Percentiles rank a stretch among this genome's conserved stretches.
Conservation (phyloP, 805 yeast genomes). For the Priceomyces medius region DNA sequence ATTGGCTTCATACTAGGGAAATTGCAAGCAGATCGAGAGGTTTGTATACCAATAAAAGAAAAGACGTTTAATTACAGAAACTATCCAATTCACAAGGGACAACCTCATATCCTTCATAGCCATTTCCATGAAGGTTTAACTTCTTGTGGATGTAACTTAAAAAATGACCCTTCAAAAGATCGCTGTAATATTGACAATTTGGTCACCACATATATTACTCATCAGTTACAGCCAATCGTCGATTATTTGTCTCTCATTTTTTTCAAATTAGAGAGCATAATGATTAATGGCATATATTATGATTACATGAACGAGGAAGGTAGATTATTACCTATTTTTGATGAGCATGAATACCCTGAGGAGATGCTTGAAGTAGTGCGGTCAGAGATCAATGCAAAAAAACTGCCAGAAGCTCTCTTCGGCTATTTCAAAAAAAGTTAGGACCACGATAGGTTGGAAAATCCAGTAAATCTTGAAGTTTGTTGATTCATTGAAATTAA, state of each 20-base stretch:
- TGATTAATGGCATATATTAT: constrained; percentile 37
- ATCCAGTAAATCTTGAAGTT: no score
- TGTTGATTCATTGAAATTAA: no score
- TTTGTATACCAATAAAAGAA: constrained; percentile 33
- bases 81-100: constrained; percentile 36
- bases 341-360: constrained; percentile 25
- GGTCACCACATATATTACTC: constrained; percentile 33
- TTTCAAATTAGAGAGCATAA: constrained; percentile 24
- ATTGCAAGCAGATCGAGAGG: constrained; percentile 36
- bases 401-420: constrained; percentile 15
- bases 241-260: constrained; percentile 23
- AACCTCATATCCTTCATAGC: constrained; percentile 32
- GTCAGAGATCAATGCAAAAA: constrained; percentile 9
- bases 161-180: constrained; percentile 24
- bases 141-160: constrained; percentile 22
- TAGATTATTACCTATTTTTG: constrained; percentile 26
- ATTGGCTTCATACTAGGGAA: constrained; percentile 34
- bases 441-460: no score
- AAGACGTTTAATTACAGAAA: constrained; percentile 18
- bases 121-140: constrained; percentile 23
- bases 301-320: constrained; percentile 12
- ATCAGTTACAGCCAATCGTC: constrained; percentile 33
- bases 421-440: constrained; percentile 14
- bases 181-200: constrained; percentile 28
- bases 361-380: constrained; percentile 13